Percentiles rank a stretch among this genome's conserved stretches.
Conservation (phyloP, 2,329 filamentous ascomycete genomes). For the Cyphellophora europaea region DNA sequence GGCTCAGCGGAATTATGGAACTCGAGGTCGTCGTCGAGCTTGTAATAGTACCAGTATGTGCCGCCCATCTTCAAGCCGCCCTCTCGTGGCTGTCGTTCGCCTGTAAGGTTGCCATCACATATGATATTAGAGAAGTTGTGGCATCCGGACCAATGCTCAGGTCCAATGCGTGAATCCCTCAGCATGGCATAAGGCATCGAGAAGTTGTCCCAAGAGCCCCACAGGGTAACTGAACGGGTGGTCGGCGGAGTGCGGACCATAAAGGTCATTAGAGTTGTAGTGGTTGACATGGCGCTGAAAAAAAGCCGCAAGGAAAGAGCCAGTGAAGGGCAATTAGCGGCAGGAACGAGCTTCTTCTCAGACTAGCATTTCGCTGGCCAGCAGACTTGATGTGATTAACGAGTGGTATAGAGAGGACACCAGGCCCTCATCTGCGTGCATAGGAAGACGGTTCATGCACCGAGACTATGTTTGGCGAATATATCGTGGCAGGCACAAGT, state of each 20-base stretch:
- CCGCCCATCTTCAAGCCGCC: conserved; percentile 86
- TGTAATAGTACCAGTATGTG: conserved; percentile 94
- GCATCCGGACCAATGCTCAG: conserved; percentile 76
- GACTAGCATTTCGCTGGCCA: too few relatives aligned
- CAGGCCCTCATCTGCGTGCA: neutral
- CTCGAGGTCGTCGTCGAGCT: conserved; percentile 69
- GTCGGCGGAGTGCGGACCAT: conserved; percentile 28
- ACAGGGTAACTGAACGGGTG: conserved; percentile 58
- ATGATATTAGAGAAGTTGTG: conserved; percentile 79
- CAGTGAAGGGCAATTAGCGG: too few relatives aligned
- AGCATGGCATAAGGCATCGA: conserved; percentile 68
- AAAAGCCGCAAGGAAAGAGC: neutral
- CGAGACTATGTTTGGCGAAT: too few relatives aligned
- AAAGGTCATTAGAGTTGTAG: conserved; percentile 24
- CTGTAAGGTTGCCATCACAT: conserved; percentile 56
- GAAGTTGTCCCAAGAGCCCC: conserved; percentile 97
- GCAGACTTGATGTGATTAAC: too few relatives aligned
- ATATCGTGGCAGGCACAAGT: too few relatives aligned
- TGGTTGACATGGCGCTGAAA: conserved; percentile 14
- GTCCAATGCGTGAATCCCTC: conserved; percentile 64
- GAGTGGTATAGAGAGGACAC: neutral
- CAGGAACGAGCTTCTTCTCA: too few relatives aligned
- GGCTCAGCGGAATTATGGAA: conserved; percentile 63
- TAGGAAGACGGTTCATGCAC: too few relatives aligned
- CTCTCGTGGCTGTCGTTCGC: conserved; percentile 45